Evolutionary conservation across 169 alveolate species (phyloP), one percentile per base, ranked within the genome.

Genomic region (Plasmodium relictum): DNA sequence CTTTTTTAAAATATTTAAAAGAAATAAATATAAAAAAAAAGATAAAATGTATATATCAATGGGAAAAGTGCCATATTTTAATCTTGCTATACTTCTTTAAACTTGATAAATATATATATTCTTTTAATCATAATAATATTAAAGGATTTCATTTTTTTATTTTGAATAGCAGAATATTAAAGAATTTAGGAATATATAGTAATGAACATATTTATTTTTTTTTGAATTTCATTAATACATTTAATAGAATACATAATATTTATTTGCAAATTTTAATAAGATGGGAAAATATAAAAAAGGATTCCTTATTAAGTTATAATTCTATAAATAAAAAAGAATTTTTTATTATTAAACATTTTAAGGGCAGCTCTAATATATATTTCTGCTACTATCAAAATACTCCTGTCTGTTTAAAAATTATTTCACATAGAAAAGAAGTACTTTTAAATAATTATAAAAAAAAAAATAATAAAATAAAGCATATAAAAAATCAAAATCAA

Each of bases 131-230:
- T 8, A 66, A 83, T 22, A 70, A 83, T 24, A 16, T 83, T 6
- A 56, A 68, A 16, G 91, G 91, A 6, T 37, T 83, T 50, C 91
- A 83, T 61, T 83, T 83, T 62, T 83, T 83, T 72, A 83, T 61
- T 4, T 45, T 83, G 12, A 62, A 26, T 41, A 37, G 69, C n/a
- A 54, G 44, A 9, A 31, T 62, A 3, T 72, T 83, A 26, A 83
- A 39, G 24, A 18, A 52, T 24, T 59, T 83, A 24, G 91, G 91
- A 14, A 52, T 83, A n/a, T 20, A 68, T 14, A 83, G 50, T 20
- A 22, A 83, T 52, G 85, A 54, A 6, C 85, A 83, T 18, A 54
- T 83, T 8, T 83, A 54, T 59, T 83, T 83, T 44, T 50, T 83
- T 14, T 42, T 68, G 24, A 83, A 83, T 58, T 31, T 83, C 50